Base-by-base conservation (phyloP, 2,329 filamentous ascomycete genomes). In the Aureobasidium sp. region DNA sequence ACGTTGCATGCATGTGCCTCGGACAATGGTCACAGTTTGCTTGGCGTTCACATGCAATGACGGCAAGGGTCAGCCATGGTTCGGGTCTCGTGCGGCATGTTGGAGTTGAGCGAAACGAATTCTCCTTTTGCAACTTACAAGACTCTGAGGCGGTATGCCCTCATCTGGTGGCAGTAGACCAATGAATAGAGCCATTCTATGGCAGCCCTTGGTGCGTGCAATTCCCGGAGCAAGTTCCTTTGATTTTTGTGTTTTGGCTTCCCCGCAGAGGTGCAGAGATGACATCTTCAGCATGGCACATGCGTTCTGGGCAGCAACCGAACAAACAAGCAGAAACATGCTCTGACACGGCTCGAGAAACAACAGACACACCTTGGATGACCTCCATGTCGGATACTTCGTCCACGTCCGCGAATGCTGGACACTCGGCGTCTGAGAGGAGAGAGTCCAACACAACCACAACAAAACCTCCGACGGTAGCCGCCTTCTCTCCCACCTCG, bases 401-500 rank as follows among this genome's bases (percentile, higher is more conserved):
- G 61, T 69, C 73, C 11, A 69, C 69, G 66, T 64, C 71, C 70
- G 65, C 66, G 54, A 69, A 73, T 66, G 72, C 75, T 71, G 70
- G 68, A 65, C 71, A 73, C 67, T 68, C 69, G 64, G 68, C 71
- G 36, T 16, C 32, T 66, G 68, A 62, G 73, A 71, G 67, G 75
- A 65, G 61, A 47, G 61, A 64, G 53, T 57, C 58, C 44, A 62
- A 64, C 42, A 57, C 42, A 29, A 59, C 48, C 27, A 57, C 42
- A 29, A 59, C 48, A 25, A 58, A 55, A 37, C 53, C 64, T 11
- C 88, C 91, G 50, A 97, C 93, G 49, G 86, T 89, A 71, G 94
- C 94, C 66, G 84, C 90, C 69, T 99, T 99, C 78, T 94, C 93
- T 5, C 92, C 94, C 36, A 83, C 92, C 67, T 87, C 86, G 48